These are phyloP conservation scores for Echium plantagineum DNA, from an alignment of 257 asterid genomes.

Conservation along the genomic window DNA sequence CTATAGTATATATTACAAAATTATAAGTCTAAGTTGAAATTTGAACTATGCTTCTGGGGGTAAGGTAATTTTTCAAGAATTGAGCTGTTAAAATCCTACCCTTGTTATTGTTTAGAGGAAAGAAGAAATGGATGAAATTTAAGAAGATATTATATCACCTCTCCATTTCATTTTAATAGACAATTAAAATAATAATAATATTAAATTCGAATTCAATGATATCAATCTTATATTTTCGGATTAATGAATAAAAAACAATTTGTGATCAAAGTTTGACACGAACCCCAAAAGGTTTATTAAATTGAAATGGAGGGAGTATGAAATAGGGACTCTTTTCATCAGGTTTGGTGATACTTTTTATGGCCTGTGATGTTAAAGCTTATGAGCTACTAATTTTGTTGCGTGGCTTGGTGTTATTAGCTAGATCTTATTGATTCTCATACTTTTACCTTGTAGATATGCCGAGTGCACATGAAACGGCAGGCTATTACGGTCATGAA, in stretches of 20 bases:
- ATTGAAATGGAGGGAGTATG: too few species aligned
- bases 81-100: neutral
- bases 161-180: too few species aligned
- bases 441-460: constrained; percentile 27
- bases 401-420: neutral
- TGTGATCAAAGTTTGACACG: too few species aligned
- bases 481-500: constrained; percentile 31
- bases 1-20: too few species aligned
- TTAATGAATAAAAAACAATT: too few species aligned
- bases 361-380: neutral
- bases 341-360: neutral
- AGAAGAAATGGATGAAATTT: too few species aligned
- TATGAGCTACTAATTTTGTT: neutral
- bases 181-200: too few species aligned
- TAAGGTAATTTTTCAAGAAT: too few species aligned
- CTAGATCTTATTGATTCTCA: neutral
- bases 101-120: neutral
- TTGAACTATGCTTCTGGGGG: neutral
- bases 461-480: constrained; percentile 43
- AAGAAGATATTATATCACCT: too few species aligned
- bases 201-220: too few species aligned
- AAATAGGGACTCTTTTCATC: neutral
- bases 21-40: neutral
- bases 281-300: too few species aligned
- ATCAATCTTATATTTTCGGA: too few species aligned